Evolutionary conservation across 805 yeast genomes (phyloP).

Genomic region (Candida vaughaniae): DNA sequence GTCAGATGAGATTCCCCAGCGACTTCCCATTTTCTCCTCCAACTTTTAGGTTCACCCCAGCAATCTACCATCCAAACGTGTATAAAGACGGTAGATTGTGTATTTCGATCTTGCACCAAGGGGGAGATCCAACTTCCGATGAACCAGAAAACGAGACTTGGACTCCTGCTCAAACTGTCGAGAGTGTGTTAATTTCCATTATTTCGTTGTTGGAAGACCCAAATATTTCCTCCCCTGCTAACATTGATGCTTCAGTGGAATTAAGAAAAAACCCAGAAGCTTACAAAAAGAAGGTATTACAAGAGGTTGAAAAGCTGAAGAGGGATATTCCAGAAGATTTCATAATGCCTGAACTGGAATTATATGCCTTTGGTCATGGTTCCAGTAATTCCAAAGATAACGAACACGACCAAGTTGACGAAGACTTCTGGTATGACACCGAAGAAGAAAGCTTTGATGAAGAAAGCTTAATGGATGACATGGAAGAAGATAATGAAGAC

Average conservation of each 20-base stretch:
- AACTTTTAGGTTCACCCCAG: slow-evolving; percentile 85
- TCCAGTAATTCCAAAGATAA: slow-evolving; percentile 37
- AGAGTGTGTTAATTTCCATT: slow-evolving; percentile 83
- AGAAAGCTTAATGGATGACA: slow-evolving; percentile 48
- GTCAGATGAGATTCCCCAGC: slow-evolving; percentile 88
- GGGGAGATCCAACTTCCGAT: slow-evolving; percentile 86
- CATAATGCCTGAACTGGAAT: slow-evolving; percentile 70
- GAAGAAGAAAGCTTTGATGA: slow-evolving; percentile 48
- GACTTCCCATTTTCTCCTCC: slow-evolving; percentile 96
- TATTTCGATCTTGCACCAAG: slow-evolving; percentile 87
- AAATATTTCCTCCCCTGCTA: slow-evolving; percentile 89
- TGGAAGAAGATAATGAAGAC: slow-evolving; percentile 52
- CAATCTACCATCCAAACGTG: slow-evolving; percentile 93
- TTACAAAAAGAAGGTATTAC: slow-evolving; percentile 70
- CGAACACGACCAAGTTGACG: slow-evolving; percentile 64
- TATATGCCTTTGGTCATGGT: slow-evolving; percentile 37
- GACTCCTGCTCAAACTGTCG: slow-evolving; percentile 93
- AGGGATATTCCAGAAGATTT: slow-evolving; percentile 86
- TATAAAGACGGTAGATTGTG: slow-evolving; percentile 92
- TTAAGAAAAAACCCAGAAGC: slow-evolving; percentile 79
- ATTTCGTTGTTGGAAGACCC: slow-evolving; percentile 92
- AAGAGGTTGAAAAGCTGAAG: slow-evolving; percentile 81
- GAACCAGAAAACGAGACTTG: slow-evolving; percentile 94
- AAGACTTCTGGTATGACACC: slow-evolving; percentile 78
- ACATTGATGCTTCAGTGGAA: slow-evolving; percentile 91